phyloP scores from a whole-genome alignment of 2,329 filamentous ascomycete genomes.

The Pseudogymnoascus sp. region DNA sequence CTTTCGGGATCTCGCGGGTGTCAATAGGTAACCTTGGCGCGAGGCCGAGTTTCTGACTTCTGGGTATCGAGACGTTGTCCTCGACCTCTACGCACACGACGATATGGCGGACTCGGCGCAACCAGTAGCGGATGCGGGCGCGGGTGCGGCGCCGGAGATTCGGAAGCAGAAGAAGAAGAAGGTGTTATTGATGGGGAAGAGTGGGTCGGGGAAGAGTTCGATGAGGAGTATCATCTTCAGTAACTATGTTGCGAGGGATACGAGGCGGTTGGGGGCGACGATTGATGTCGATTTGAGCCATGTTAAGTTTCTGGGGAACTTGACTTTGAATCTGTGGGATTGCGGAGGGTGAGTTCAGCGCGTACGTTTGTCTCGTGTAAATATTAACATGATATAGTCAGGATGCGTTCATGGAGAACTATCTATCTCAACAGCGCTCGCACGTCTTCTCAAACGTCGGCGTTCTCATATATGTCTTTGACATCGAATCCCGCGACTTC shows the following conservation, averaged over 20 bases:
- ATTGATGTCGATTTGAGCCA: constrained; percentile 98
- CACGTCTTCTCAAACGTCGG: constrained; percentile 97
- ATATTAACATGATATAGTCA: constrained; percentile 51
- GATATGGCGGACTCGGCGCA: background rate
- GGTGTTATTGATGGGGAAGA: constrained; percentile 88
- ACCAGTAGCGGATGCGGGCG: background rate
- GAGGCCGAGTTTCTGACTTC: background rate
- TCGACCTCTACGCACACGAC: background rate
- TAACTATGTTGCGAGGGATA: constrained; percentile 96
- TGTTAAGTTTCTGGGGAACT: constrained; percentile 96
- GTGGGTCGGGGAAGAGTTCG: constrained; percentile 92
- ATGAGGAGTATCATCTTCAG: constrained; percentile 99
- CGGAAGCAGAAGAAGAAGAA: constrained; percentile 73
- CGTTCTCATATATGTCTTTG: constrained; percentile 97
- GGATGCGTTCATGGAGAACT: constrained; percentile 98
- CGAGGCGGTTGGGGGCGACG: constrained; percentile 82
- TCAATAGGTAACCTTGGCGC: background rate
- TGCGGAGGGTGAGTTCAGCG: constrained; percentile 64
- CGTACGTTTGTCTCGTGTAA: background rate
- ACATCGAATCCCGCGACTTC: constrained; percentile 92
- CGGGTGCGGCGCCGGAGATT: constrained; percentile 17
- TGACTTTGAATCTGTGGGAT: constrained; percentile 97
- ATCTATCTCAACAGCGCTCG: constrained; percentile 86
- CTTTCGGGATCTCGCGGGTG: background rate
- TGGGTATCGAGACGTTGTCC: background rate